Conservation (phyloP, 2,329 filamentous ascomycete genomes). For the Triangularia verruculosa region DNA sequence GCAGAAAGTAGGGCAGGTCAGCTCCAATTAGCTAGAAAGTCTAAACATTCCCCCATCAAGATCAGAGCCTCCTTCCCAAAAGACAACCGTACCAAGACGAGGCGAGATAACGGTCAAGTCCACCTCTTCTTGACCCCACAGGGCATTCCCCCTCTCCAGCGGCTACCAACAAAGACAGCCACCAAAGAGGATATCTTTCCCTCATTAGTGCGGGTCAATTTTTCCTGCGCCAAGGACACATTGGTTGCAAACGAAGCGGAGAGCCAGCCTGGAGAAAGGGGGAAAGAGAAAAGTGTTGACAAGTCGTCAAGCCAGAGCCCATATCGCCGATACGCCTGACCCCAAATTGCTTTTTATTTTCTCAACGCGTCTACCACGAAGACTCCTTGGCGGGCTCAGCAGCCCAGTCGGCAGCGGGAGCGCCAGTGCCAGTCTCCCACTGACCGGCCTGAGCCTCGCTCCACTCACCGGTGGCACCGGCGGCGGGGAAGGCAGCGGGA, state of each 20-base stretch:
- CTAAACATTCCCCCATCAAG: conserved; percentile 7
- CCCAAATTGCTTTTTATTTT: conserved; percentile 28
- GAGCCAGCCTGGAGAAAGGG: conserved; percentile 24
- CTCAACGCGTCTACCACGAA: conserved; percentile 45
- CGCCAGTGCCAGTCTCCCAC: conserved; percentile 55
- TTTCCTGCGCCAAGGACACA: conserved; percentile 41
- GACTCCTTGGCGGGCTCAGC: conserved; percentile 48
- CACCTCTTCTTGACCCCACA: conserved; percentile 79
- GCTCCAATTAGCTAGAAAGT: conserved; percentile 13
- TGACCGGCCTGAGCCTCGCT: conserved; percentile 50
- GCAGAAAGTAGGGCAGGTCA: not conserved
- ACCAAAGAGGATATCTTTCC: conserved; percentile 88
- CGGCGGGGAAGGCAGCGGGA: conserved; percentile 66
- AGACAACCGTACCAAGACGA: conserved; percentile 16
- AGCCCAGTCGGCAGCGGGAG: conserved; percentile 56
- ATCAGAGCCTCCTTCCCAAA: not conserved
- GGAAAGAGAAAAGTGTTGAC: conserved; percentile 20
- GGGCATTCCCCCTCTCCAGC: conserved; percentile 86
- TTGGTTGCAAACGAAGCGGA: conserved; percentile 27
- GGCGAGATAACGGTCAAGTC: conserved; percentile 85
- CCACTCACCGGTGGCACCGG: conserved; percentile 56
- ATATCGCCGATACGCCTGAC: conserved; percentile 28
- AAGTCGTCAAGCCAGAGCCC: conserved; percentile 22
- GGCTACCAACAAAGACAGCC: conserved; percentile 9
- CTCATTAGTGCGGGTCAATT: conserved; percentile 83